phyloP scores from a whole-genome alignment of 176 grass and related monocot genomes.

The Eremochloa ophiuroides region DNA sequence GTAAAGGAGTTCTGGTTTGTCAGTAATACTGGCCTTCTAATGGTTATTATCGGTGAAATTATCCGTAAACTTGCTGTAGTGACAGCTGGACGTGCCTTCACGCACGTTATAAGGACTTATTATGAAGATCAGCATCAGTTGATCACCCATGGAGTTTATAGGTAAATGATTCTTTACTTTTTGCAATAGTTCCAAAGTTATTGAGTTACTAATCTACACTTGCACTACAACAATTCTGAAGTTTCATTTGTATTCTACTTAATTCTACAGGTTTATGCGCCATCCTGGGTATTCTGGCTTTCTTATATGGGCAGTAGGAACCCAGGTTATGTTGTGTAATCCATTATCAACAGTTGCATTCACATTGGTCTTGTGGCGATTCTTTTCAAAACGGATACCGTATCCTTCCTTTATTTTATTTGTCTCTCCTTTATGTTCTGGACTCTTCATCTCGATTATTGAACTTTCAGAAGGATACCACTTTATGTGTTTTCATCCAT shows the following conservation, averaged over 20 bases:
- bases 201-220: background rate
- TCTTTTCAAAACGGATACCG: constrained; percentile 82
- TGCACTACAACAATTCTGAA: background rate
- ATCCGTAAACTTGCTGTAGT: constrained; percentile 74
- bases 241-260: constrained; percentile 10
- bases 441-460: background rate
- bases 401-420: constrained; percentile 49
- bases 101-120: constrained; percentile 67
- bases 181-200: background rate
- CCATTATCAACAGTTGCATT: constrained; percentile 67
- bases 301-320: constrained; percentile 85
- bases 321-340: constrained; percentile 93
- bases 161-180: constrained; percentile 38
- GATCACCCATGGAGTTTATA: constrained; percentile 87
- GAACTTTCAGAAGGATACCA: background rate
- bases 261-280: constrained; percentile 68
- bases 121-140: constrained; percentile 72
- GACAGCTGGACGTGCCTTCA: constrained; percentile 76
- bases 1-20: constrained; percentile 69
- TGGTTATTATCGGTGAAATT: constrained; percentile 79
- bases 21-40: constrained; percentile 65
- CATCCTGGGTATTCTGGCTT: constrained; percentile 94
- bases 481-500: background rate
- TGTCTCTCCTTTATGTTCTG: background rate
- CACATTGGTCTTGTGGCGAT: constrained; percentile 57